Evolutionary conservation across 805 yeast genomes (phyloP), one percentile per base, ranked within the genome.

Genomic region (Naumovozyma baii): DNA sequence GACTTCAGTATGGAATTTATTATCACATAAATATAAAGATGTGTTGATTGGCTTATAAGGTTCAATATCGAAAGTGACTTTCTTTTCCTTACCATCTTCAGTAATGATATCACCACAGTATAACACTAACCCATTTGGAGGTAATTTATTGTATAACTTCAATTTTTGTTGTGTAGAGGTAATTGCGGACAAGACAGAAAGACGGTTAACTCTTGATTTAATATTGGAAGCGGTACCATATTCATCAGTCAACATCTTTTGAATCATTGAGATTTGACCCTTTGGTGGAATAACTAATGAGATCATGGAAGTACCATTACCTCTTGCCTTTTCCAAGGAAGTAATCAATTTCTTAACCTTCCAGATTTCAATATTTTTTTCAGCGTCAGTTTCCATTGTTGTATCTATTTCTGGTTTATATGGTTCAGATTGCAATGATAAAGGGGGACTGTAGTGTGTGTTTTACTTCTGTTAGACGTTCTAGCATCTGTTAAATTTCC

Each of bases 11-110:
- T 92, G 98, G 73, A 92, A 92, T 63, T 90, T 90, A 70, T 88
- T 90, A 71, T 92, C 99, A 77, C 99, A 92, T 53, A 88, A 66
- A 61, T 92, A 92, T 49, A 83, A 65, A 15, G 96, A 83, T n/a
- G 98, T 92, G 70, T 92, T 92, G 67, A 92, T 92, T 43, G 99
- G 96, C 69, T 92, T 92, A 74, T 92, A 92, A 22, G 99, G 99
- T 69, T 92, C 98, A 54, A 92, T 92, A 61, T 92, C 97, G 54
- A 92, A 87, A 54, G 90, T 90, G 57, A 92, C 80, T 67, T 88
- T 92, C 70, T 92, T 86, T 69, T 87, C 95, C 63, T 92, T 92
- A 56, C 98, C 98, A 64, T 92, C 97, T 45, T 82, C 94, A 31
- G 96, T 92, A 51, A 88, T 68, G 43, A 94, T 94, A 68, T 92